Evolutionary conservation across 805 yeast species (phyloP).

Genomic region (Clavispora vitiphila): DNA sequence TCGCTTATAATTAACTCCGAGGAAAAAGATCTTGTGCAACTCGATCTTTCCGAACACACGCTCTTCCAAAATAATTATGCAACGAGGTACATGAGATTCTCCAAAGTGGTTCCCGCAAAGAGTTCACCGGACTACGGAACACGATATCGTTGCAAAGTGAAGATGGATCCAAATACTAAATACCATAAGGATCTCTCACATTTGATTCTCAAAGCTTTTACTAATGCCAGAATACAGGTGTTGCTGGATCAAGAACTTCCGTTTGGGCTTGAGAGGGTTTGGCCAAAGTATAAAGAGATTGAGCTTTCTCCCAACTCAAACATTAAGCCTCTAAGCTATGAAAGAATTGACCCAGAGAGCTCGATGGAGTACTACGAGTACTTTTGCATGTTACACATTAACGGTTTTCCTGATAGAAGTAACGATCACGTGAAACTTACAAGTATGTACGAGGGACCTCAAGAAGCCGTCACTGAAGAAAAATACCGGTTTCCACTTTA

Average conservation of each 20-base stretch:
- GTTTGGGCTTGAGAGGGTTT: background rate
- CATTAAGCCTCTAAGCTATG: background rate
- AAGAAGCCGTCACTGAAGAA: background rate
- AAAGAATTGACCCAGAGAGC: background rate
- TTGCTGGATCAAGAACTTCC: slow-evolving; percentile 1
- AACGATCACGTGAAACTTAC: slow-evolving; percentile 10
- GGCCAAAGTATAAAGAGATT: background rate
- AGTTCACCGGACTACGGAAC: slow-evolving; percentile 6
- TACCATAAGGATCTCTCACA: slow-evolving; percentile 8
- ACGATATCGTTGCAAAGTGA: slow-evolving; percentile 1
- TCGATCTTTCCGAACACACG: slow-evolving; percentile 9
- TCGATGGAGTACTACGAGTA: slow-evolving; percentile 10
- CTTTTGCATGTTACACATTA: slow-evolving; percentile 11
- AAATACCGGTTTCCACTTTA: background rate
- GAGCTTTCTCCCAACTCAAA: slow-evolving; percentile 1
- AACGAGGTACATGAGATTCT: slow-evolving; percentile 10
- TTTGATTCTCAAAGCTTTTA: slow-evolving; percentile 6
- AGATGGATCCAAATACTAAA: background rate
- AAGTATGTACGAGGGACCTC: slow-evolving; percentile 7
- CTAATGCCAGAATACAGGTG: slow-evolving; percentile 1
- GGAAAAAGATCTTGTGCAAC: background rate
- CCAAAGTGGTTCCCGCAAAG: slow-evolving; percentile 8
- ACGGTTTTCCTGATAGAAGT: slow-evolving; percentile 8
- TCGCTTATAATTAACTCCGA: background rate
- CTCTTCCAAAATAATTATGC: slow-evolving; percentile 11